Base-by-base conservation (phyloP, 768 basidiomycete species). In the Macrolepiota dolichaula region DNA sequence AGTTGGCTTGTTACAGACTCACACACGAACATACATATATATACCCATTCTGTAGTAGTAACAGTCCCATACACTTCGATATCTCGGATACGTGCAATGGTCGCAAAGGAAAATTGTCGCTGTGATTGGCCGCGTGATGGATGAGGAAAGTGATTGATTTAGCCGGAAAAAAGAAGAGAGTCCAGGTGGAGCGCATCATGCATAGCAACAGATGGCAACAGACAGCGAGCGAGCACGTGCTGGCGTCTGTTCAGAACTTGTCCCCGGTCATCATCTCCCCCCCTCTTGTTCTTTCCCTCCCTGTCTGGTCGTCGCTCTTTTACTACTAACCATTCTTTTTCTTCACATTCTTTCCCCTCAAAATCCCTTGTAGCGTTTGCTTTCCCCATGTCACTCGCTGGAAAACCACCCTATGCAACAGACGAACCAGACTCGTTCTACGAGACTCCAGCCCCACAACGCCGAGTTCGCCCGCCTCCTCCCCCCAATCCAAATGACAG, bases 371-470 rank as follows among this genome's bases (percentile, higher is more conserved):
- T 37, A 57, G 37, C 50, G 55, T 52, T 52, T 63, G 50, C 62
- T 29, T 11, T 40, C 19, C 29, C 19, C 19, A 76, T 76, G 73
- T 70, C 82, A 24, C 76, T 85, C 62, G 85, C 85, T 70, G 83
- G 85, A 62, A 79, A 76, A 72, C 86, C 86, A 12, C 86, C 86
- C 27, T 89, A 81, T 69, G 88, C 85, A 50, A 88, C 86, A 38
- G 84, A 90, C 73, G 82, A 87, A 67, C 84, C 84, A 5, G 85
- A 88, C 71, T 79, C 82, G 24, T 74, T 80, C 64, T 89, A 85
- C 69, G 78, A 84, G 63, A 44, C 60, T 6, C 73, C 77, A 35
- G 74, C 73, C 53, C 74, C 74, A 24, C 75, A 75, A 65, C 74
- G 73, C 68, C 73, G 81, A 67, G 63, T 78, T 64, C 76, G 81